Base-by-base conservation (phyloP, 495 filamentous ascomycete genomes). In the Oidiodendron maius region DNA sequence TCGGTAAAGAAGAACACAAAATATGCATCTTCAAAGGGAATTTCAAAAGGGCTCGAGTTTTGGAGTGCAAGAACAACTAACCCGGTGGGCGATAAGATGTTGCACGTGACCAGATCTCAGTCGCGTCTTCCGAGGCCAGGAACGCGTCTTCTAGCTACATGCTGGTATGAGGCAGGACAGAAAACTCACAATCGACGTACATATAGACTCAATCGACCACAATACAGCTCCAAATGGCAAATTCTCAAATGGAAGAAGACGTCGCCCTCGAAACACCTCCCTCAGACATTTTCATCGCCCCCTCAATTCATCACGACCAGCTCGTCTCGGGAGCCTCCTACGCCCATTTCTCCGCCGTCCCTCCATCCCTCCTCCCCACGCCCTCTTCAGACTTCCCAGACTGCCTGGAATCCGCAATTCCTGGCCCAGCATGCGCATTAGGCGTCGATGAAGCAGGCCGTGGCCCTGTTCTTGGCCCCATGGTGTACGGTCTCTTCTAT, bases 361-460 rank as follows among this genome's bases (percentile, higher is more conserved):
- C 79, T 3, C 68, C 78, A 0, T 46, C 67, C 11, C 65, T 78
- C 39, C 67, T 77, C 13, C 52, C 76, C 0, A 59, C 64, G 43
- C 69, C 76, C 42, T 59, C 68, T 21, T 64, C 72, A 2, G 69
- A 76, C 17, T 52, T 61, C 25, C 53, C 57, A 25, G 50, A 63
- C 10, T 37, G 52, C 21, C 11, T 56, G 25, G 62, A 61, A 43
- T 51, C 52, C 12, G 60, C 69, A 21, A 72, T 63, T 64, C 44
- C 63, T 49, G 63, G 62, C 41, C 71, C 67, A 57, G 63, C 62
- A 64, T 85, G 82, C 53, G 82, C 85, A 24, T 75, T 98, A 15
- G 93, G 93, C 28, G 84, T 98, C 41, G 93, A 98, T 64, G 93
- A 98, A 75, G 93, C 93, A 48, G 93, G 93, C 40, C 81, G 93